These are phyloP conservation scores for Candolleomyces efflorescens DNA, from an alignment of 768 basidiomycete species.

Conservation along the genomic window DNA sequence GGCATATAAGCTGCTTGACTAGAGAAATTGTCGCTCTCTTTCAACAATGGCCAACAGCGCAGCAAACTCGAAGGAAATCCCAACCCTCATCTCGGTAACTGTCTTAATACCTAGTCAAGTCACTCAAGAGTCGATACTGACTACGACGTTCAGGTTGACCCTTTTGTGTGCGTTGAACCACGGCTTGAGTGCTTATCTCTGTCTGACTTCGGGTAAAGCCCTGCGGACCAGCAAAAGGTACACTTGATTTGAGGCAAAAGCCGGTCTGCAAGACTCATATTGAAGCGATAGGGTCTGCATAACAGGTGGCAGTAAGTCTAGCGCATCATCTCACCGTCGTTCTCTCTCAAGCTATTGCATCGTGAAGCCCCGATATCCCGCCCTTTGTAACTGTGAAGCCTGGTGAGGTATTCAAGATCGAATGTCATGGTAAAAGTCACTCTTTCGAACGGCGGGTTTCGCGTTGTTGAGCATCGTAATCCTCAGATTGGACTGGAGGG, in stretches of 20 bases:
- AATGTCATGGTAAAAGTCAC: conserved; percentile 53
- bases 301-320: conserved; percentile 70
- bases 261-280: neutral
- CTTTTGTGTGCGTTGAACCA: conserved; percentile 49
- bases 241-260: no score
- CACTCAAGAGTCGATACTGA: no score
- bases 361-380: conserved; percentile 56
- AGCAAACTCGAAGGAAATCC: conserved; percentile 57
- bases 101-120: no score
- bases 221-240: conserved; percentile 60
- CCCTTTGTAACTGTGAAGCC: conserved; percentile 57
- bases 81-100: conserved; percentile 54
- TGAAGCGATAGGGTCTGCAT: conserved; percentile 48
- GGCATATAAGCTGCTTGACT: no score
- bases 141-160: conserved; percentile 48
- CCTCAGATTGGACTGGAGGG: conserved; percentile 73
- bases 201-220: conserved; percentile 18
- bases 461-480: neutral
- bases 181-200: neutral
- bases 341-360: conserved; percentile 16
- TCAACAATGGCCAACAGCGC: conserved; percentile 43
- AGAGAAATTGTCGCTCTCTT: no score
- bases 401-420: conserved; percentile 64
- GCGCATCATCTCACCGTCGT: neutral
- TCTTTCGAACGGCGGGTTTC: neutral